Evolutionary conservation across 192 early-diverging fungal species (phyloP).

Genomic region (Umbelopsis ramanniana): DNA sequence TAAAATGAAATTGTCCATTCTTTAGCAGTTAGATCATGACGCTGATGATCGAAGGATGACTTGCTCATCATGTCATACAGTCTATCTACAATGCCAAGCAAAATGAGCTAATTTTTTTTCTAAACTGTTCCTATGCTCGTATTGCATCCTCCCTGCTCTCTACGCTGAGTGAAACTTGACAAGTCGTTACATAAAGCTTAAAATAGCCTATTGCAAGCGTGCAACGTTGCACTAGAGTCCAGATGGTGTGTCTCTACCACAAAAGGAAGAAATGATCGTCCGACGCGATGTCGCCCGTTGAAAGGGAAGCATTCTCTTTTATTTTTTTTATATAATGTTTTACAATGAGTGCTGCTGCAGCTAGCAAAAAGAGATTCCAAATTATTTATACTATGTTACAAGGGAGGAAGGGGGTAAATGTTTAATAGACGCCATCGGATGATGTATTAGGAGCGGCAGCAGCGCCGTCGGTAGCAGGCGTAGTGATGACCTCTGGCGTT

Average conservation of each 20-base stretch:
- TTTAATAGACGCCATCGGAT: constrained; percentile 12
- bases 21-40: background rate
- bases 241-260: constrained; percentile 16
- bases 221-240: constrained; percentile 13
- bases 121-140: too few relatives aligned
- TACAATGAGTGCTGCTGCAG: background rate
- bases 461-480: background rate
- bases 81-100: background rate
- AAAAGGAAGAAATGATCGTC: constrained; percentile 19
- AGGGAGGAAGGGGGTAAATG: background rate
- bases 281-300: background rate
- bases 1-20: too few relatives aligned
- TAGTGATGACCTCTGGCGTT: constrained; percentile 14
- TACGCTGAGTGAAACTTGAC: background rate
- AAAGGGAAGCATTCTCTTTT: background rate
- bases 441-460: constrained; percentile 7
- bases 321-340: background rate
- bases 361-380: background rate
- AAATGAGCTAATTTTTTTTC: too few relatives aligned
- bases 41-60: background rate
- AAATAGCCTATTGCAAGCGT: background rate
- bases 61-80: background rate
- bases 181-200: background rate
- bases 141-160: too few relatives aligned
- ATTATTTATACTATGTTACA: constrained; percentile 14